These are phyloP conservation scores for Nidularia sp. DNA, from an alignment of 768 basidiomycete species.

Conservation along the genomic window DNA sequence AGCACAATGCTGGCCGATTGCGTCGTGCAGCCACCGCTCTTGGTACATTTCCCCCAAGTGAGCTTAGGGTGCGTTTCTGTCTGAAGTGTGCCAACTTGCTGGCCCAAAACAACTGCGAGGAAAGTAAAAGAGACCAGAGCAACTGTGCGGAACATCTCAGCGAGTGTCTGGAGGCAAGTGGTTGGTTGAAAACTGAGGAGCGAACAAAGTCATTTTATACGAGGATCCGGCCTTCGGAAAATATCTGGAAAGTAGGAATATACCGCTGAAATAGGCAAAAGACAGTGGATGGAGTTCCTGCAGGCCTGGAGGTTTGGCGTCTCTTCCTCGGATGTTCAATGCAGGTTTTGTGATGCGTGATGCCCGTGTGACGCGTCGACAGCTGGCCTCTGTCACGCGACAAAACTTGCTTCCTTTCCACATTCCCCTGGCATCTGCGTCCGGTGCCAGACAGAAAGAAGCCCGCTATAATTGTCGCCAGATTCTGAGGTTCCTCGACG, in stretches of 20 bases:
- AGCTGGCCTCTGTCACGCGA: no score
- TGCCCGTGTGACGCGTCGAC: no score
- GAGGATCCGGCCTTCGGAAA: not conserved
- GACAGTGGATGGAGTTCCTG: not conserved
- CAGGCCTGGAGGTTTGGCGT: no score
- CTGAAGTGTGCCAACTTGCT: slow-evolving; percentile 39
- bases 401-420: no score
- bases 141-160: not conserved
- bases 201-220: not conserved
- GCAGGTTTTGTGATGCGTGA: no score
- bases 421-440: no score
- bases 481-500: no score
- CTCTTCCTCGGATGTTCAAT: no score
- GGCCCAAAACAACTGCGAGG: slow-evolving; percentile 31
- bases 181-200: not conserved
- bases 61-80: slow-evolving; percentile 42
- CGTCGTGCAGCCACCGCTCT: slow-evolving; percentile 27
- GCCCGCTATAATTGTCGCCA: no score
- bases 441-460: no score
- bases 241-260: not conserved
- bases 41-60: slow-evolving; percentile 33
- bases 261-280: not conserved
- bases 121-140: slow-evolving; percentile 21
- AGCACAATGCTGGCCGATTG: slow-evolving; percentile 28
- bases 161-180: not conserved